Percentiles rank a stretch among this genome's conserved stretches.
phyloP scores from a whole-genome alignment of 2,329 filamentous ascomycete species.

The Microdochium paspali region DNA sequence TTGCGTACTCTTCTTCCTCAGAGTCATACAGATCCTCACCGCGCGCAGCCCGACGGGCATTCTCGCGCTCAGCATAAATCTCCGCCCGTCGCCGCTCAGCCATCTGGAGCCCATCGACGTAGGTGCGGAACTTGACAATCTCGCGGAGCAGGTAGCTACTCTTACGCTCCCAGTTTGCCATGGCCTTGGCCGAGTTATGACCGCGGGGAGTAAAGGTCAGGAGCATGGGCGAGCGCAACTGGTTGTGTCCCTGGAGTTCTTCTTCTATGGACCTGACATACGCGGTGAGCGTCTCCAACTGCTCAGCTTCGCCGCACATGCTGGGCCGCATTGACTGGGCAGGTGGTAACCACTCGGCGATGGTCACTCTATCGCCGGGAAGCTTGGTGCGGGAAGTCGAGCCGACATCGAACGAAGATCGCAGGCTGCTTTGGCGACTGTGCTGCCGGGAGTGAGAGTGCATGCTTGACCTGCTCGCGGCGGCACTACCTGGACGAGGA shows the following conservation, averaged over 20 bases:
- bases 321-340: constrained; percentile 85
- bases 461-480: constrained; percentile 33
- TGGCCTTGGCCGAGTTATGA: constrained; percentile 70
- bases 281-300: constrained; percentile 61
- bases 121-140: constrained; percentile 94
- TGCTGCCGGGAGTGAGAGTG: constrained; percentile 36
- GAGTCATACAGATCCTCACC: constrained; percentile 33
- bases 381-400: constrained; percentile 53
- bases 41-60: constrained; percentile 36
- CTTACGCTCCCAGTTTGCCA: constrained; percentile 97
- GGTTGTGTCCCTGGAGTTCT: constrained; percentile 80
- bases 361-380: constrained; percentile 74
- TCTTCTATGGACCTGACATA: constrained; percentile 83
- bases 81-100: constrained; percentile 62
- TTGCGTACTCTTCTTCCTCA: constrained; percentile 11
- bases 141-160: constrained; percentile 84
- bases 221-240: constrained; percentile 77
- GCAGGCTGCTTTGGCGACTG: constrained; percentile 31
- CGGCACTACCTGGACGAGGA: constrained; percentile 42
- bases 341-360: constrained; percentile 84
- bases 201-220: constrained; percentile 82
- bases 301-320: constrained; percentile 67
- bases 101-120: constrained; percentile 73
- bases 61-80: constrained; percentile 55
- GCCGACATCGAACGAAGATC: constrained; percentile 56